Percentiles rank a stretch among this genome's conserved stretches.
These are phyloP conservation scores for Gastrolobium villosum DNA, from an alignment of 306 rosid genomes.

Conservation along the genomic window DNA sequence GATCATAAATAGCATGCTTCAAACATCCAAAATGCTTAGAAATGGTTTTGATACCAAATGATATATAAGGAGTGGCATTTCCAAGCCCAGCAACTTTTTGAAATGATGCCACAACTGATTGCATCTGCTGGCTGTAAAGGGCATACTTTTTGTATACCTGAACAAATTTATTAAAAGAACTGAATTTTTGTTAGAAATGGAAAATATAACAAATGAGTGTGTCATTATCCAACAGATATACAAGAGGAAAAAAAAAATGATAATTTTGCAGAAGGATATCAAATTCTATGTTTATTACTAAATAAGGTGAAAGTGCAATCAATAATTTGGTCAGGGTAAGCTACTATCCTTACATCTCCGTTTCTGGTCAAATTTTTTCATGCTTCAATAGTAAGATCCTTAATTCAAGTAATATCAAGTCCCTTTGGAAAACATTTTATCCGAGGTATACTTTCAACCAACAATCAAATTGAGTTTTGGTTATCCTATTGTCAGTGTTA, in stretches of 20 bases:
- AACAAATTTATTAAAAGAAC: background rate
- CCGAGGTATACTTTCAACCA: background rate
- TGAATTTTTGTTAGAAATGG: background rate
- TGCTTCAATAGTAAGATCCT: background rate
- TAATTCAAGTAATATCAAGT: background rate
- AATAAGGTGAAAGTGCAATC: background rate
- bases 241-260: background rate
- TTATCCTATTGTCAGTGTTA: too few species aligned
- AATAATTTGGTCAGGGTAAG: background rate
- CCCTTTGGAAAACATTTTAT: background rate
- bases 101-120: constrained; percentile 16
- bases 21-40: constrained; percentile 18
- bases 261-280: background rate
- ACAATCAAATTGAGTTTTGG: too few species aligned
- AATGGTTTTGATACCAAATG: constrained; percentile 19
- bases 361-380: background rate
- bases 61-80: constrained; percentile 18
- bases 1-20: constrained; percentile 7
- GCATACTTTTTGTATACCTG: constrained; percentile 16
- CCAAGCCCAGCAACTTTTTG: constrained; percentile 25
- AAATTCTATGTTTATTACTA: background rate
- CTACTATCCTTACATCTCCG: background rate
- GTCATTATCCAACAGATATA: background rate
- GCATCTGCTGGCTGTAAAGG: constrained; percentile 10
- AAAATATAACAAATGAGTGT: background rate